These are phyloP conservation scores for Tetrapisispora fleetii DNA, from an alignment of 805 yeast species.

Conservation along the genomic window DNA sequence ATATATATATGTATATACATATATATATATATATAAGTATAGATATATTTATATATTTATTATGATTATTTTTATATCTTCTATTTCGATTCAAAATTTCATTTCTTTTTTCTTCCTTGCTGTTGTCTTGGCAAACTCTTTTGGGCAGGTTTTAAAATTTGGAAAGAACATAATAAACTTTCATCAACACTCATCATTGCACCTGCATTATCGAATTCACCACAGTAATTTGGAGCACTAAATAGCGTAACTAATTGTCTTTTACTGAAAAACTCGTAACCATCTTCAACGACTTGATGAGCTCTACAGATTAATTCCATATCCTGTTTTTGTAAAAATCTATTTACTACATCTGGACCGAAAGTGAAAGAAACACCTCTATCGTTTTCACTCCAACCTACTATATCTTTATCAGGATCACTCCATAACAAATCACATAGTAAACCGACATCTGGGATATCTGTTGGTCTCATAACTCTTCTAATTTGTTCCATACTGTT, in stretches of 20 bases:
- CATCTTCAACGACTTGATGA: conserved; percentile 98
- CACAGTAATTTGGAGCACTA: conserved; percentile 97
- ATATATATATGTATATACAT: neutral
- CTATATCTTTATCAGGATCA: conserved; percentile 96
- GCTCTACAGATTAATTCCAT: conserved; percentile 98
- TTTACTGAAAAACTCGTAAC: conserved; percentile 93
- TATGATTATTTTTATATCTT: neutral
- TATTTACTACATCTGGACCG: conserved; percentile 97
- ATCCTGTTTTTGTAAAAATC: conserved; percentile 93
- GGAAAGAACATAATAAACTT: conserved; percentile 89
- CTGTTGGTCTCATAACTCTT: conserved; percentile 98
- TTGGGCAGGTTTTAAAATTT: conserved; percentile 95
- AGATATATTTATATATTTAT: neutral
- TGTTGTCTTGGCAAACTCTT: conserved; percentile 40
- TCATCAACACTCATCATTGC: conserved; percentile 99
- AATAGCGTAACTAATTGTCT: conserved; percentile 92
- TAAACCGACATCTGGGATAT: conserved; percentile 95
- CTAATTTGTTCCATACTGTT: conserved; percentile 98
- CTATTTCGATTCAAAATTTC: neutral
- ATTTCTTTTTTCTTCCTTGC: conserved; percentile 27
- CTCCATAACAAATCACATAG: conserved; percentile 96
- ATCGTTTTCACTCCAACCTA: conserved; percentile 98
- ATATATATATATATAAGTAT: neutral
- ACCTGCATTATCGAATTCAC: conserved; percentile 98
- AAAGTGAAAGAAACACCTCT: conserved; percentile 98